Evolutionary conservation across 1,139 yeast species (phyloP), one percentile per base, ranked within the genome.

Genomic region (Petasospora fabianii): DNA sequence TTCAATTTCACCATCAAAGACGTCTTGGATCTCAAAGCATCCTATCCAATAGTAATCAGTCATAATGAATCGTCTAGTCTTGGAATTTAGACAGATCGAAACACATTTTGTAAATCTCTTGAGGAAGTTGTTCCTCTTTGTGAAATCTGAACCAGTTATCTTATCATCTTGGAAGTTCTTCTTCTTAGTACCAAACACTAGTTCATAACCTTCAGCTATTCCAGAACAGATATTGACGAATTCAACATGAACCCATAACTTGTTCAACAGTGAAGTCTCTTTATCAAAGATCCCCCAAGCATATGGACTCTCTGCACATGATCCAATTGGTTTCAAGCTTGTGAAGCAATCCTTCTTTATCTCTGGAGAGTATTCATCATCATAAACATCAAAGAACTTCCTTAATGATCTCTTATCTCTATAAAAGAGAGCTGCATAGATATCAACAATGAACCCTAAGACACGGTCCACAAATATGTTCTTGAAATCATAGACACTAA

Each of bases 41-140:
- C 48, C 54, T 32, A 46, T 34, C 57, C 57, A 54, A 20, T 50
- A 48, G 32, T 54, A 54, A 28, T 54, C 58, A 2, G 48, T 41
- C 12, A 54, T 50, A 6, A 54, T 39, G 30, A 54, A 54, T 32
- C 49, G 47, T 22, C 41, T 46, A 1, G 53, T 53, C 22, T 47
- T 43, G 2, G 57, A 50, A 33, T 52, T 54, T 18, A 54, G 35
- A 32, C 58, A 54, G 7, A 51, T 54, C 5, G 55, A 32, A 6
- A 53, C 54, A 44, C 54, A 51, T 32, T 53, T 54, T 8, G 51
- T 38, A 32, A 54, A 54, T 17, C 46, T 39, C 30, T 51, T 51
- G 9, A 51, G 27, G 38, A 54, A 54, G 29, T 54, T 54, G 27
- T 44, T 43, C 8, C 43, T 36, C 33, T 53, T 53, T 4, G 57